Percentiles rank a stretch among this genome's conserved stretches.
Conservation (phyloP, 179 eudicot genomes). For the Silene noctiflora region DNA sequence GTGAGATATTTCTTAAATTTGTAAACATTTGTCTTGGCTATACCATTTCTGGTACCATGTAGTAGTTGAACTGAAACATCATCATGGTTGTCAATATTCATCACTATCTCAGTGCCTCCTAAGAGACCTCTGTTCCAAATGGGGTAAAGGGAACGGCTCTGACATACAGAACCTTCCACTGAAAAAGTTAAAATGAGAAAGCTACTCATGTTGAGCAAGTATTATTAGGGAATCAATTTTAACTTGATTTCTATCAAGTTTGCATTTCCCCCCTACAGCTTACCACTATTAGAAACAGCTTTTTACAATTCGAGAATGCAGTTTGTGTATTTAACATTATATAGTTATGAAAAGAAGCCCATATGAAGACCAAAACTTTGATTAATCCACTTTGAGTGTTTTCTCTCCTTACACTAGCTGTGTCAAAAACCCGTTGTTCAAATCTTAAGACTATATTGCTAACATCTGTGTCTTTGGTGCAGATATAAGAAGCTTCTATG, state of each 20-base stretch:
- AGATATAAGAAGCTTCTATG: slow-evolving; percentile 92
- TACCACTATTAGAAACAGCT: not conserved
- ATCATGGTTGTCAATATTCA: not conserved
- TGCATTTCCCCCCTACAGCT: not conserved
- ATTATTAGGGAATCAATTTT: not conserved
- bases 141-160: not conserved
- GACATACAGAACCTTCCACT: not conserved
- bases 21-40: not conserved
- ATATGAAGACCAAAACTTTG: not conserved
- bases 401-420: not conserved
- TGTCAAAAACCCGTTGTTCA: not conserved
- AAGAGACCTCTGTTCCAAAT: not conserved
- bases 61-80: not conserved
- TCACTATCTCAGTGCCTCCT: not conserved
- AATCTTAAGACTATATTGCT: slow-evolving; percentile 14
- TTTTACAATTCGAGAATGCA: not conserved
- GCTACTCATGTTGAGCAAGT: not conserved
- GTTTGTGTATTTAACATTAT: not conserved
- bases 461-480: slow-evolving; percentile 25
- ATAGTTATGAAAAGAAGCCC: not conserved
- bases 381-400: not conserved
- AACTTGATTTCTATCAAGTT: not conserved
- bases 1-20: not conserved
- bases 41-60: not conserved
- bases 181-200: not conserved